These are phyloP conservation scores for Linum lewisii DNA, from an alignment of 345 rosid species.

Conservation along the genomic window DNA sequence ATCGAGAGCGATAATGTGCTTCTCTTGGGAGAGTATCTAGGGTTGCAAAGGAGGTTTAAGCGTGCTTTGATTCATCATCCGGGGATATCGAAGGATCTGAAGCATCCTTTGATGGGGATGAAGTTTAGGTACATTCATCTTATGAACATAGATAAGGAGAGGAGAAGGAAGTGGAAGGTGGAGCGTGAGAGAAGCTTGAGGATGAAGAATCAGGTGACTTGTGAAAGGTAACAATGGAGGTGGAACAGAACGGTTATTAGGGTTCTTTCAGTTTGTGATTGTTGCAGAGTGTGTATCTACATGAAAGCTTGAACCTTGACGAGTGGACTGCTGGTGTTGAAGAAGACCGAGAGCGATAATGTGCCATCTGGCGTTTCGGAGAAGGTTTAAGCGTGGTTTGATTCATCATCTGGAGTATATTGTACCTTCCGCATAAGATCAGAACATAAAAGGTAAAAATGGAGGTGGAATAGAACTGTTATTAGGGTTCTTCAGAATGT, in stretches of 20 bases:
- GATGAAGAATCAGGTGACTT: too few species aligned
- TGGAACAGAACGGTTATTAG: too few species aligned
- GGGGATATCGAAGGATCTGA: conserved; percentile 66
- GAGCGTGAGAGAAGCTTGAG: not conserved
- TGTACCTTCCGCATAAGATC: conserved; percentile 69
- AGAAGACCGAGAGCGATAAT: conserved; percentile 70
- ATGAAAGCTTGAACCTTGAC: too few species aligned
- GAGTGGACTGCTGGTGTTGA: conserved; percentile 49
- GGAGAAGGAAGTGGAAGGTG: conserved; percentile 2
- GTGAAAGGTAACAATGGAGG: too few species aligned
- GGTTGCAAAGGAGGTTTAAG: conserved; percentile 51
- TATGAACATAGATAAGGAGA: conserved; percentile 33
- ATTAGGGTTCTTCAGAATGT: too few species aligned
- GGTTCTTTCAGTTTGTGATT: too few species aligned
- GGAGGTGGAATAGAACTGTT: too few species aligned
- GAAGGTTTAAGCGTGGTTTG: conserved; percentile 53
- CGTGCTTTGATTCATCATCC: conserved; percentile 69
- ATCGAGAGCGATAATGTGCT: conserved; percentile 57
- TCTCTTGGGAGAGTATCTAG: conserved; percentile 55
- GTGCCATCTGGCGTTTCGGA: conserved; percentile 55
- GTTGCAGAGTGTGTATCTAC: too few species aligned
- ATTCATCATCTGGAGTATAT: conserved; percentile 76
- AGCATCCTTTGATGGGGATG: conserved; percentile 77
- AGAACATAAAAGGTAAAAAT: conserved; percentile 22
- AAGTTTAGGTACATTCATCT: conserved; percentile 61